A percentile compares a stretch with the other conserved stretches of the same genome.
phyloP scores from a whole-genome alignment of 192 early-diverging fungal species.

The Pilobolus umbonatus region DNA sequence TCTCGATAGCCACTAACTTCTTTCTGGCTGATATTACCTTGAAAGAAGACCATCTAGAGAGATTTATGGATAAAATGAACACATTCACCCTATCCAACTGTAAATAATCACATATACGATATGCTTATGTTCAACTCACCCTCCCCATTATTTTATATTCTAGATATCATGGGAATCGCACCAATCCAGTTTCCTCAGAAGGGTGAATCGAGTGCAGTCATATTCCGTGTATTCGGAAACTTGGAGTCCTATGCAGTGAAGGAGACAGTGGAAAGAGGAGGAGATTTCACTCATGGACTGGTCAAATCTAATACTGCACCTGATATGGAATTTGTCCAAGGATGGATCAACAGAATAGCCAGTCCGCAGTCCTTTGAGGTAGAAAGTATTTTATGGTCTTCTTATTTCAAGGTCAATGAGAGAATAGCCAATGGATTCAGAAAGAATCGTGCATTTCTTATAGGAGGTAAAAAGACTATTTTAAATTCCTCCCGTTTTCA shows the following conservation, averaged over 20 bases:
- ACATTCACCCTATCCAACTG: conserved; percentile 3
- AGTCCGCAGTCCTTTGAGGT: neutral
- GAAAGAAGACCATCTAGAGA: conserved; percentile 7
- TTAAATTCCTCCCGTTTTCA: neutral
- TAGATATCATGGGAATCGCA: conserved; percentile 11
- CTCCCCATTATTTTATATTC: neutral
- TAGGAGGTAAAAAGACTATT: conserved; percentile 21
- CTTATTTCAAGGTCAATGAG: conserved; percentile 32
- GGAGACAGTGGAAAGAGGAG: neutral
- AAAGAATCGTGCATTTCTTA: conserved; percentile 24
- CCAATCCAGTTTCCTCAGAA: neutral
- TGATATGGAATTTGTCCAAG: conserved; percentile 8
- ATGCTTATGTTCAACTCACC: no score
- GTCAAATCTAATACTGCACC: neutral
- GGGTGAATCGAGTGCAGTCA: neutral
- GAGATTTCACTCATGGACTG: neutral
- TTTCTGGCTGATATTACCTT: conserved; percentile 21
- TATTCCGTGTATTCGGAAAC: conserved; percentile 11
- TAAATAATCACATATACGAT: neutral
- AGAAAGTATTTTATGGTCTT: conserved; percentile 18
- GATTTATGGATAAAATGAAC: neutral
- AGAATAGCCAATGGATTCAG: conserved; percentile 31
- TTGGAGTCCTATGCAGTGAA: neutral
- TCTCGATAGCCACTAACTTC: conserved; percentile 3
- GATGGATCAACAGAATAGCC: conserved; percentile 1